Percentiles rank a stretch among this genome's conserved stretches.
phyloP scores from a whole-genome alignment of 352 stramenopile species.

The Phytophthora ohioensis region DNA sequence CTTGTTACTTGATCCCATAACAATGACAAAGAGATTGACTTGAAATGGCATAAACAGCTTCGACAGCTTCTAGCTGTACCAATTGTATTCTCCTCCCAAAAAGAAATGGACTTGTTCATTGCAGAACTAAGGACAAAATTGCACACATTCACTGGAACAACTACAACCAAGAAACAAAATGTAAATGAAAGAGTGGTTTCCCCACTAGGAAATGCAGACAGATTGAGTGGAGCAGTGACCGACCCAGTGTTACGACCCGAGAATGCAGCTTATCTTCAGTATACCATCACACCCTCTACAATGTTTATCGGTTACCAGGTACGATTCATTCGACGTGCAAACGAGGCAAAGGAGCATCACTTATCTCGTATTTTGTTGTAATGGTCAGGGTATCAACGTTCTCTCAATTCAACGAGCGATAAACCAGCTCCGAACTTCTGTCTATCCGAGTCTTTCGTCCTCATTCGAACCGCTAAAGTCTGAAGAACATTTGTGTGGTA shows the following conservation, averaged over 20 bases:
- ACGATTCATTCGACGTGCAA: neutral
- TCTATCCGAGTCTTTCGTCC: slow-evolving; percentile 49
- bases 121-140: slow-evolving; percentile 19
- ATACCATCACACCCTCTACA: slow-evolving; percentile 70
- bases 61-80: slow-evolving; percentile 41
- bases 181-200: slow-evolving; percentile 33
- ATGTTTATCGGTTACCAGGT: slow-evolving; percentile 82
- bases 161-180: neutral
- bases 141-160: slow-evolving; percentile 4
- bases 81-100: slow-evolving; percentile 39
- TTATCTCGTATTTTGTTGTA: neutral
- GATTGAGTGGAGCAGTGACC: neutral
- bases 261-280: slow-evolving; percentile 49
- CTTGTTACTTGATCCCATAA: neutral
- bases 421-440: slow-evolving; percentile 36
- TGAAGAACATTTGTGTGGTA: neutral
- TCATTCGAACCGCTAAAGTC: slow-evolving; percentile 13
- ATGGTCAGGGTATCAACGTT: slow-evolving; percentile 42
- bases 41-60: slow-evolving; percentile 22
- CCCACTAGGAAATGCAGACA: slow-evolving; percentile 21
- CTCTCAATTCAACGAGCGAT: slow-evolving; percentile 46
- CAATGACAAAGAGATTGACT: too few relatives aligned
- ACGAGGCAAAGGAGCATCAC: neutral
- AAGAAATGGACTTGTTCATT: slow-evolving; percentile 35
- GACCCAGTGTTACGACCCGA: slow-evolving; percentile 36